Evolutionary conservation across 139 green algal species (phyloP).

Genomic region (Haematococcus lacustris): DNA sequence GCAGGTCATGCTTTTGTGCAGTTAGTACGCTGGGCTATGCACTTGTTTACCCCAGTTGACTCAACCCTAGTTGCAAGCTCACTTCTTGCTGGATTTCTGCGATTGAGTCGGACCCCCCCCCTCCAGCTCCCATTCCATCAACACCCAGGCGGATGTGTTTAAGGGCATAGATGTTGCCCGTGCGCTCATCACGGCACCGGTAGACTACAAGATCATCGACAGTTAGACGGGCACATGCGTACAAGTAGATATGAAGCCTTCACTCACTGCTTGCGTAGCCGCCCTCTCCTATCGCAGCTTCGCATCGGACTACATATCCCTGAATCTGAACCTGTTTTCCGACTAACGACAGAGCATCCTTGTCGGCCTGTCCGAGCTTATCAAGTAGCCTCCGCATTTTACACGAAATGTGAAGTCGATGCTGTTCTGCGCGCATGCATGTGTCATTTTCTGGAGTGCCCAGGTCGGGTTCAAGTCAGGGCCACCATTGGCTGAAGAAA

Average conservation of each 20-base stretch:
- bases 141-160: constrained; percentile 69
- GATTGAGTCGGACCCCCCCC: too few species aligned
- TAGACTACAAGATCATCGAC: constrained; percentile 44
- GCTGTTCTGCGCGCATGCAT: too few species aligned
- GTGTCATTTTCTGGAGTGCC: too few species aligned
- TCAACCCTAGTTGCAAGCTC: not conserved
- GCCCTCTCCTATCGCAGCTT: not conserved
- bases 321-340: too few species aligned
- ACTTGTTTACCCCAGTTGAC: not conserved
- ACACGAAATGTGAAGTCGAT: too few species aligned
- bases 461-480: too few species aligned
- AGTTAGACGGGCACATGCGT: not conserved
- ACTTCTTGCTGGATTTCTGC: constrained; percentile 27
- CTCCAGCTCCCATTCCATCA: too few species aligned
- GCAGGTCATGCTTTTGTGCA: not conserved
- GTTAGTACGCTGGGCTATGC: not conserved
- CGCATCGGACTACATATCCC: not conserved
- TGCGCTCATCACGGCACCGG: constrained; percentile 38
- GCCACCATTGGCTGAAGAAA: too few species aligned
- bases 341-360: too few species aligned
- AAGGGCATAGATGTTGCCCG: constrained; percentile 45
- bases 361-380: too few species aligned
- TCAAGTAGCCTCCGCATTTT: too few species aligned
- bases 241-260: not conserved
- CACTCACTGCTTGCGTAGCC: constrained; percentile 9